Evolutionary conservation across 2,329 filamentous ascomycete genomes (phyloP).

Genomic region (Diplodia scrobiculata): DNA sequence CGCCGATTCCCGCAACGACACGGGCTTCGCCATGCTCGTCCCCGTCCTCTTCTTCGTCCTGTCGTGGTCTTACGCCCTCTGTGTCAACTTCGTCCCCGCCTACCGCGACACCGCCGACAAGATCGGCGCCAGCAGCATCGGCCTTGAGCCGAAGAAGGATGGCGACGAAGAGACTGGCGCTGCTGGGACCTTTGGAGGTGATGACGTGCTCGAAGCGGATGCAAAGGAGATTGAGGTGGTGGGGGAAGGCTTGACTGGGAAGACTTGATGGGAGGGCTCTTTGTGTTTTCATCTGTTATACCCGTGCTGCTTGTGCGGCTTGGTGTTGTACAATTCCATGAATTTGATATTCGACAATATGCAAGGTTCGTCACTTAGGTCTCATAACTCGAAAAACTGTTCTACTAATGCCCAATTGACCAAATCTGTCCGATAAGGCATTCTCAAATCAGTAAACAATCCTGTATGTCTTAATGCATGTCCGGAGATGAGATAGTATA

Average conservation of each 20-base stretch:
- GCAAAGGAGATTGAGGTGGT: conserved; percentile 42
- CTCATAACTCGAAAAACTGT: neutral
- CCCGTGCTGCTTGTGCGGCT: neutral
- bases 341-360: neutral
- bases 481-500: too few species aligned
- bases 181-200: conserved; percentile 37
- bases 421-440: too few species aligned
- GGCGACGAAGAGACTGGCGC: conserved; percentile 36
- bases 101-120: conserved; percentile 66
- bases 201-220: conserved; percentile 36
- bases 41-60: conserved; percentile 58
- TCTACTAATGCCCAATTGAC: too few species aligned
- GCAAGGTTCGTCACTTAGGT: neutral
- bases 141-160: conserved; percentile 40
- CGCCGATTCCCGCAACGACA: conserved; percentile 63
- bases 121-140: conserved; percentile 52
- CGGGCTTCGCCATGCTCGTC: conserved; percentile 66
- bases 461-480: too few species aligned
- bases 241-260: conserved; percentile 41
- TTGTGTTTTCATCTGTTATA: neutral
- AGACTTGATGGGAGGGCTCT: conserved; percentile 29
- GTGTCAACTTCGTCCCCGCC: conserved; percentile 64
- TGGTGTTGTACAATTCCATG: neutral
- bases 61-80: conserved; percentile 51
- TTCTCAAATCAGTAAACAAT: too few species aligned